phyloP scores from a whole-genome alignment of 2,329 filamentous ascomycete species.

The Epichloe brachyelytri region DNA sequence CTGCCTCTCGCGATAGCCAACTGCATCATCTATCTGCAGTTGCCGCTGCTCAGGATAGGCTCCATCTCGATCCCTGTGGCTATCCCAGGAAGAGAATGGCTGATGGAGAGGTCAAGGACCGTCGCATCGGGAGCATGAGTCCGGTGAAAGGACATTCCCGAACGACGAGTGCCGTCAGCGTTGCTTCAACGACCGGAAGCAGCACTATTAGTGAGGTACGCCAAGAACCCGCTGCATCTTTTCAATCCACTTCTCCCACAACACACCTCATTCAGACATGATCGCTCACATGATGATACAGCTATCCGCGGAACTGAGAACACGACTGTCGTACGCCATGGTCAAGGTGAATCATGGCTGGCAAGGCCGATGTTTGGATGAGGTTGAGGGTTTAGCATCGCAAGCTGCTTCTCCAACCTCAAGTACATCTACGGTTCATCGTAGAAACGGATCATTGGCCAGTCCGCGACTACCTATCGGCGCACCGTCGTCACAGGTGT shows the following conservation, averaged over 20 bases:
- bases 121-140: slow-evolving; percentile 28
- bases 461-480: slow-evolving; percentile 35
- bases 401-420: slow-evolving; percentile 52
- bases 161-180: slow-evolving; percentile 56
- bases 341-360: slow-evolving; percentile 85
- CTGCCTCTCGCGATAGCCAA: slow-evolving; percentile 42
- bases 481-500: slow-evolving; percentile 20
- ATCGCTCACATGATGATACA: slow-evolving; percentile 29
- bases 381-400: slow-evolving; percentile 63
- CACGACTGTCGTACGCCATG: slow-evolving; percentile 84
- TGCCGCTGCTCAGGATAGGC: slow-evolving; percentile 39
- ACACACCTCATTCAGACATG: background rate
- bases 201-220: slow-evolving; percentile 69
- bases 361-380: slow-evolving; percentile 65
- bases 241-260: background rate
- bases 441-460: slow-evolving; percentile 37
- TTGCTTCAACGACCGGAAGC: slow-evolving; percentile 45
- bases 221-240: too few relatives aligned
- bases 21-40: slow-evolving; percentile 45
- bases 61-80: slow-evolving; percentile 24
- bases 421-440: slow-evolving; percentile 41
- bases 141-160: slow-evolving; percentile 49
- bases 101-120: slow-evolving; percentile 57
- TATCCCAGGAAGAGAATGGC: slow-evolving; percentile 59
- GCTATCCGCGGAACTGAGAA: slow-evolving; percentile 67